phyloP scores from a whole-genome alignment of 768 basidiomycete genomes.

The Suillus decipiens region DNA sequence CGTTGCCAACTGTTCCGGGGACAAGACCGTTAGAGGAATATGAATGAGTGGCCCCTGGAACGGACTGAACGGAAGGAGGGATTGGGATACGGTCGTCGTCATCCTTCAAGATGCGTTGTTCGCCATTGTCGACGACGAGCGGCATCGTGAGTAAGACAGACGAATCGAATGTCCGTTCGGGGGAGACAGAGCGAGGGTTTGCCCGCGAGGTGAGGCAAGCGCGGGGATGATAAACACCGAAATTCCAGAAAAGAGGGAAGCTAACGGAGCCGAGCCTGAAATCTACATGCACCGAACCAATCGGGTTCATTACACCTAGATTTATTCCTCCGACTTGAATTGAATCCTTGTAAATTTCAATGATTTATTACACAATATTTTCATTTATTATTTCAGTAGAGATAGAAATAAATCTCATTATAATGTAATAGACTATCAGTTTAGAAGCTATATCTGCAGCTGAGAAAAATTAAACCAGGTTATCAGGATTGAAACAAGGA shows the following conservation, averaged over 20 bases:
- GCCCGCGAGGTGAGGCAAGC: slow-evolving; percentile 63
- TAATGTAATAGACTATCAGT: slow-evolving; percentile 14
- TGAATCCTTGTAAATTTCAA: slow-evolving; percentile 7
- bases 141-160: slow-evolving; percentile 34
- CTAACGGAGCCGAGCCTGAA: slow-evolving; percentile 47
- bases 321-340: slow-evolving; percentile 8
- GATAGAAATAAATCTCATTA: slow-evolving; percentile 11
- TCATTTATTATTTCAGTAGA: background rate
- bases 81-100: slow-evolving; percentile 34
- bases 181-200: slow-evolving; percentile 44
- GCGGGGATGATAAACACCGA: slow-evolving; percentile 60
- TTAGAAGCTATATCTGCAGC: background rate
- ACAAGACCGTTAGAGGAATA: slow-evolving; percentile 30
- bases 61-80: slow-evolving; percentile 29
- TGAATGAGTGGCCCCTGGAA: slow-evolving; percentile 23
- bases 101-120: slow-evolving; percentile 51
- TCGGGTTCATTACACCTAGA: slow-evolving; percentile 43
- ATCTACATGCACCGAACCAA: slow-evolving; percentile 62
- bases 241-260: slow-evolving; percentile 47
- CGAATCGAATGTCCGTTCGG: slow-evolving; percentile 49
- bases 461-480: slow-evolving; percentile 6
- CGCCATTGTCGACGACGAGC: slow-evolving; percentile 61
- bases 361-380: slow-evolving; percentile 4
- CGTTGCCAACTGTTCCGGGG: slow-evolving; percentile 30
- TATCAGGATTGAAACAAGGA: slow-evolving; percentile 12